Evolutionary conservation across 139 green algal genomes (phyloP), one percentile per base, ranked within the genome.

Genomic region (Coelastrella sp.): DNA sequence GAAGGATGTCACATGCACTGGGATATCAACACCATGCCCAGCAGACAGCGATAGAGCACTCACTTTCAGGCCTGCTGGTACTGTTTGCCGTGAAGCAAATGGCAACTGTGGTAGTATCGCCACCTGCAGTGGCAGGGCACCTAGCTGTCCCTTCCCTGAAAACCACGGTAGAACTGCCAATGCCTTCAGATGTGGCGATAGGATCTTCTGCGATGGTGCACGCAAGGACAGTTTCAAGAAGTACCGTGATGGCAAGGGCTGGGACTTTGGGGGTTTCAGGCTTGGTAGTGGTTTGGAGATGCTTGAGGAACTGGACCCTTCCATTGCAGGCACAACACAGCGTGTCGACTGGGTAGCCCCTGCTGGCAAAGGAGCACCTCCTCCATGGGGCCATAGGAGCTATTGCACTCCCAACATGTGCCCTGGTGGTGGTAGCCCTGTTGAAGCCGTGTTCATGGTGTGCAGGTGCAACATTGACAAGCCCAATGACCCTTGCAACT

Each of bases 401-500:
- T 21, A 53, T 15, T 77, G 68, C 40, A 77, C 68, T 17, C 68
- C 68, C 37, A 48, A 34, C 21, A 7, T n/a, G 19, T 77, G 68
- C 27, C 68, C 68, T 35, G 37, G 57, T 34, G 45, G 45, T n/a
- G 38, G 45, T n/a, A 48, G 57, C 23, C 68, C 68, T 25, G 23
- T 15, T 77, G 68, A 77, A 35, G 38, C 37, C 34, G 68, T 57
- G 6, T 77, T 77, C 68, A 38, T 77, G 68, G 68, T 77, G 68
- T 77, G 68, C 37, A 59, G 25, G 68, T 77, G 68, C 68, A 57
- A 48, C 68, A 77, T 64, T 64, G 53, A 64, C 53, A 64, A 64
- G 6, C 17, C 53, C 17, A 64, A 77, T 45, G 68, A 34, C 23
- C n/a, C 38, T 5, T 77, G 68, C 68, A 59, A 77, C 23, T 77